Evolutionary conservation across 2,329 filamentous ascomycete species (phyloP).

Genomic region (Neonectria ditissima): DNA sequence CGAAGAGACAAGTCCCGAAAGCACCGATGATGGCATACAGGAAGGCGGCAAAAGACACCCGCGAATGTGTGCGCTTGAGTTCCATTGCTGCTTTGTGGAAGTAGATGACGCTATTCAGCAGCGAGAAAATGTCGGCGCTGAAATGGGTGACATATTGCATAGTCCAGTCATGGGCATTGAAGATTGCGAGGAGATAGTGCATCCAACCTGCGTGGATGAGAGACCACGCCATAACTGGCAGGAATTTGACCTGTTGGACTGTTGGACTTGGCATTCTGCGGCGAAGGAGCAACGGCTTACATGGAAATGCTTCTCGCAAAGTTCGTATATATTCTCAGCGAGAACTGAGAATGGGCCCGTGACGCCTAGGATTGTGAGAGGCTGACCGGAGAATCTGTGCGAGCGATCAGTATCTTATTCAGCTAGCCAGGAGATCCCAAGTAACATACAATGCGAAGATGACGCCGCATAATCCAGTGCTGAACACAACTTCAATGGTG

Average conservation of each 20-base stretch:
- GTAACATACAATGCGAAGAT: constrained; percentile 68
- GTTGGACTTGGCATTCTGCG: constrained; percentile 7
- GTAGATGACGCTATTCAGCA: constrained; percentile 76
- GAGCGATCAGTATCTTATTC: constrained; percentile 4
- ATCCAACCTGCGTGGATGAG: constrained; percentile 75
- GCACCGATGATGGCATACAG: constrained; percentile 74
- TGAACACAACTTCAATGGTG: constrained; percentile 75
- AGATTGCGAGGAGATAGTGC: constrained; percentile 71
- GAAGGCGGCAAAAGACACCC: constrained; percentile 70
- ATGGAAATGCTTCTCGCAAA: constrained; percentile 67
- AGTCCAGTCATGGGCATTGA: constrained; percentile 77
- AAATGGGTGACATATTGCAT: constrained; percentile 78
- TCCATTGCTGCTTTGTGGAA: constrained; percentile 76
- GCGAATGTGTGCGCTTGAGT: constrained; percentile 67
- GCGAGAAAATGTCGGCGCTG: constrained; percentile 74
- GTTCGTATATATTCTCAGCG: constrained; percentile 72
- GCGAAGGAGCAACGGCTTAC: constrained; percentile 48
- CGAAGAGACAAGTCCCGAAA: constrained; percentile 71
- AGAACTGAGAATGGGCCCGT: constrained; percentile 76
- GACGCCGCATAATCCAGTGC: constrained; percentile 72
- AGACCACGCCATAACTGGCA: constrained; percentile 77
- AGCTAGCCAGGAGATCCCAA: not conserved
- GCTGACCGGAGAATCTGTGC: constrained; percentile 66
- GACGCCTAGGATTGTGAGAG: constrained; percentile 73
- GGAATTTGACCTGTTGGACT: constrained; percentile 62